Conservation (phyloP, 768 basidiomycete species). For the Dioszegia crocea region DNA sequence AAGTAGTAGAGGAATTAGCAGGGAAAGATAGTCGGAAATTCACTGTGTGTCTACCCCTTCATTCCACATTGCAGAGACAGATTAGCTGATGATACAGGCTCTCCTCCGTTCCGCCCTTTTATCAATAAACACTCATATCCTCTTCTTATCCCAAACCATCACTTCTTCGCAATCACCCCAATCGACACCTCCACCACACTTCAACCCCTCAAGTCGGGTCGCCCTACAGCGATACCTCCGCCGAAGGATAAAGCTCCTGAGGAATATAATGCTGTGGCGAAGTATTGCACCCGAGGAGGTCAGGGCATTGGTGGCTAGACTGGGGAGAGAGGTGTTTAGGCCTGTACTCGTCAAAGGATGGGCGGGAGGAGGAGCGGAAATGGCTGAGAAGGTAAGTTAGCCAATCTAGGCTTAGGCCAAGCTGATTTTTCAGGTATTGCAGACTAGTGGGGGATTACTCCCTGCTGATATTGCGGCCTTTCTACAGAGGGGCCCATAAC, state of each 20-base stretch:
- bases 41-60: conserved; percentile 47
- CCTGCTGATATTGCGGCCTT: conserved; percentile 30
- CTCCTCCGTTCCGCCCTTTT: conserved; percentile 58
- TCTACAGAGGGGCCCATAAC: conserved; percentile 16
- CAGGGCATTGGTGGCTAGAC: conserved; percentile 57
- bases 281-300: conserved; percentile 63
- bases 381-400: conserved; percentile 58
- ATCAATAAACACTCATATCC: conserved; percentile 56
- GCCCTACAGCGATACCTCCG: conserved; percentile 68
- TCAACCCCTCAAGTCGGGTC: conserved; percentile 71
- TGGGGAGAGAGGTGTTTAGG: conserved; percentile 62
- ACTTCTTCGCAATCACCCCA: conserved; percentile 9
- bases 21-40: conserved; percentile 55
- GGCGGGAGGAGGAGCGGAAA: conserved; percentile 77
- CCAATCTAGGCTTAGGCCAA: not conserved
- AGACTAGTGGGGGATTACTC: conserved; percentile 16
- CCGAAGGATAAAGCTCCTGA: conserved; percentile 66
- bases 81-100: conserved; percentile 45
- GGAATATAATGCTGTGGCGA: conserved; percentile 71
- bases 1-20: conserved; percentile 73
- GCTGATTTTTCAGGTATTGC: conserved; percentile 27
- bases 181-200: conserved; percentile 53
- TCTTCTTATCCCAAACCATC: conserved; percentile 46
- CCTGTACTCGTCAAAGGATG: conserved; percentile 70
- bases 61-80: not conserved